Evolutionary conservation across 305 asterid genomes (phyloP), one percentile per base, ranked within the genome.

Genomic region (Coffea humblotiana): DNA sequence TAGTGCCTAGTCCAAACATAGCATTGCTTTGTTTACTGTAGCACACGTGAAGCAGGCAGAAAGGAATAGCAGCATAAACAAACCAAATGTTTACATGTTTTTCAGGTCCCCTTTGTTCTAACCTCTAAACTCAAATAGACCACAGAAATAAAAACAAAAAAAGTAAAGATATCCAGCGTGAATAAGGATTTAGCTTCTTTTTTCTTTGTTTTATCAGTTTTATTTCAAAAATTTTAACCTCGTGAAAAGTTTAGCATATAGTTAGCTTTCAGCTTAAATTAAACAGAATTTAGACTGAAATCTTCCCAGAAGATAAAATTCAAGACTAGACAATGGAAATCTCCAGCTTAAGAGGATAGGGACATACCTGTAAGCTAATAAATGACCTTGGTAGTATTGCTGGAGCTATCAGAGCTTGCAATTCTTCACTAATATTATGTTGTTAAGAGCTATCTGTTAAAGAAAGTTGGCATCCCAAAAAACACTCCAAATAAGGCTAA

Each of bases 351-450:
- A 74, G 71, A 23, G 68, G 1, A 56, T 3, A 7, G 71, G 71
- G 35, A 43, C 54, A 49, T 88, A 91, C 98, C 96, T 90, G 97
- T 84, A 94, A 83, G 86, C 91, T 94, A n/a, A 91, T 79, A 87
- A 93, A 92, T 7, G 95, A 85, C 79, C 97, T 89, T 0, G 98
- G 98, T 64, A 94, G 82, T 80, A 94, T 54, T 75, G 98, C 97
- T 80, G 98, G 98, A 86, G 96, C 94, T 76, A 93, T 81, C 71
- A 93, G 81, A 82, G 97, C 94, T 84, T 94, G 97, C 80, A 94
- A 58, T 78, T 89, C 92, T 63, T 92, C 98, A 72, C 92, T 92
- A 80, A 94, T 92, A 80, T 86, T 78, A 94, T 87, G 84, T 91
- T 85, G 84, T 91, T 92, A 74, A 94, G 77, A 77, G 91, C 83